A percentile compares a stretch with the other conserved stretches of the same genome.
These are phyloP conservation scores for Arachis stenosperma DNA, from an alignment of 306 rosid genomes.

Conservation along the genomic window DNA sequence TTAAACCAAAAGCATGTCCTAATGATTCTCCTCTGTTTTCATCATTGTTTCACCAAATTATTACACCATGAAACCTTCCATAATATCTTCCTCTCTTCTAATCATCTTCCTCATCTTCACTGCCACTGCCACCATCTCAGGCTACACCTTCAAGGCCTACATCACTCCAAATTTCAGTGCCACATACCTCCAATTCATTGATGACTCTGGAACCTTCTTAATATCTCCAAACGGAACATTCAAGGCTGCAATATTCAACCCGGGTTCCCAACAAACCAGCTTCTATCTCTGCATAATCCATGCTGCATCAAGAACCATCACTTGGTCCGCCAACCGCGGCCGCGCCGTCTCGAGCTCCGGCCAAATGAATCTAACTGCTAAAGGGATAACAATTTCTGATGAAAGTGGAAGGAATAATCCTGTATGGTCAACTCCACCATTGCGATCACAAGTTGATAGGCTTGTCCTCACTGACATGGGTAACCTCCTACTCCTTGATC, in stretches of 20 bases:
- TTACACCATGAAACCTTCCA: conserved; percentile 59
- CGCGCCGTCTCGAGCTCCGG: conserved; percentile 65
- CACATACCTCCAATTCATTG: conserved; percentile 55
- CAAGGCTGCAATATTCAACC: conserved; percentile 66
- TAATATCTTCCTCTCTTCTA: conserved; percentile 27
- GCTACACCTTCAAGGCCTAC: conserved; percentile 46
- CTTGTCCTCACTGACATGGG: conserved; percentile 72
- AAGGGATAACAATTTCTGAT: conserved; percentile 59
- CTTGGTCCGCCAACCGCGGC: conserved; percentile 82
- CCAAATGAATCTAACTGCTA: conserved; percentile 50
- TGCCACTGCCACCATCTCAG: conserved; percentile 45
- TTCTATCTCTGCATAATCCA: conserved; percentile 80
- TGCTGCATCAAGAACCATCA: conserved; percentile 59
- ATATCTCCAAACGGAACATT: conserved; percentile 62
- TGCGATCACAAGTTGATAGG: conserved; percentile 51
- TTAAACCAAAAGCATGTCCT: conserved; percentile 35
- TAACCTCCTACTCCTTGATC: conserved; percentile 72
- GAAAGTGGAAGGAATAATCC: conserved; percentile 33
- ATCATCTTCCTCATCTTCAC: conserved; percentile 42
- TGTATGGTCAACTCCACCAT: conserved; percentile 80
- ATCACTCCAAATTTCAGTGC: conserved; percentile 64
- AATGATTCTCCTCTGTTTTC: not conserved
- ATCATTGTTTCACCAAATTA: conserved; percentile 40
- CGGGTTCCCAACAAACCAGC: conserved; percentile 48
- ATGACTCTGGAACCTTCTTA: conserved; percentile 66